These are phyloP conservation scores for Epichloe gansuensis DNA, from an alignment of 2,329 filamentous ascomycete genomes.

Conservation along the genomic window DNA sequence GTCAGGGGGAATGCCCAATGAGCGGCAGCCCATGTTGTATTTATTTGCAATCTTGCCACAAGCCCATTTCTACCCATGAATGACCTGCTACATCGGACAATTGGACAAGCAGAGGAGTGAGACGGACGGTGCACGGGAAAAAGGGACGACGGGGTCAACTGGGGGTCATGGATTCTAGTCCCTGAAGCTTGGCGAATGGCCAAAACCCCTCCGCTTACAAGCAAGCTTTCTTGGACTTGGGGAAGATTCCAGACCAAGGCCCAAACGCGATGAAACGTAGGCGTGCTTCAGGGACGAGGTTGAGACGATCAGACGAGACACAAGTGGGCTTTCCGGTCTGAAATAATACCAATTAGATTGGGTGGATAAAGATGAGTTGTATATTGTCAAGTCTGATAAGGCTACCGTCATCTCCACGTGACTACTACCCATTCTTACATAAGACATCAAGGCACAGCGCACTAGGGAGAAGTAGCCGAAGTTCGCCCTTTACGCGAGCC, in stretches of 20 bases:
- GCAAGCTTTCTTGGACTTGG: background rate
- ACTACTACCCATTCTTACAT: no score
- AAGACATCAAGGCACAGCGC: no score
- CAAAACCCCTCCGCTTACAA: background rate
- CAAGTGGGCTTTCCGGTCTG: background rate
- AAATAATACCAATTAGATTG: no score
- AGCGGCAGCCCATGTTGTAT: no score
- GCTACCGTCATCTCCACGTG: no score
- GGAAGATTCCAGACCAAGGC: background rate
- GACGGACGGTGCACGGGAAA: background rate
- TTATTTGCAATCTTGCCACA: background rate
- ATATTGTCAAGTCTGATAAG: no score
- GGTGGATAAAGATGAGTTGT: no score
- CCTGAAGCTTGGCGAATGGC: background rate
- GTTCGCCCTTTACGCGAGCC: no score
- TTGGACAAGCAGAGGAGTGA: background rate
- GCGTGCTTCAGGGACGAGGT: background rate
- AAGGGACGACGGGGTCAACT: background rate
- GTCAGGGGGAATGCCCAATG: no score
- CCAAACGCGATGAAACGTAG: conserved; percentile 2
- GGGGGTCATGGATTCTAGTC: background rate
- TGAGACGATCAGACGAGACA: conserved; percentile 1
- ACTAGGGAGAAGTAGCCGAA: background rate
- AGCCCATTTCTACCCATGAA: background rate
- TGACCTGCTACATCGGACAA: background rate